Percentiles rank a stretch among this genome's conserved stretches.
Conservation (phyloP, 1,139 yeast species). For the Nakaseomyces glabratus region DNA sequence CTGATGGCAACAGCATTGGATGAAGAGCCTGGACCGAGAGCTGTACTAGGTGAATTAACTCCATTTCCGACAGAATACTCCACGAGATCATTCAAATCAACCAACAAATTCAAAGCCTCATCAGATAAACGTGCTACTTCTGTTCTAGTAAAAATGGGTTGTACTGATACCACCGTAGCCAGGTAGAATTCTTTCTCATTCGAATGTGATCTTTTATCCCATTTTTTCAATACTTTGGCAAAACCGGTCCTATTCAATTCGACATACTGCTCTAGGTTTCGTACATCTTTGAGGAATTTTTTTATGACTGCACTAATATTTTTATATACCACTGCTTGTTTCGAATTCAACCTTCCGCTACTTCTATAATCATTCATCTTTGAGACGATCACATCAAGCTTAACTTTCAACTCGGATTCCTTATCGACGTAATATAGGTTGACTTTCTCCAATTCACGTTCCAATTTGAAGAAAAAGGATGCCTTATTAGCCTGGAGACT, state of each 20-base stretch:
- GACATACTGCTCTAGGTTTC: conserved; percentile 82
- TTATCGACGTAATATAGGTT: conserved; percentile 82
- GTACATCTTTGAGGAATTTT: conserved; percentile 79
- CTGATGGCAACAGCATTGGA: conserved; percentile 19
- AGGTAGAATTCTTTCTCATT: conserved; percentile 88
- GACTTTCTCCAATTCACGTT: conserved; percentile 90
- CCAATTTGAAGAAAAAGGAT: conserved; percentile 83
- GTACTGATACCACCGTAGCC: conserved; percentile 88
- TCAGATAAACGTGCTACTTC: conserved; percentile 83
- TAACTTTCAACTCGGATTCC: conserved; percentile 73
- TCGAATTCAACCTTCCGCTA: conserved; percentile 40
- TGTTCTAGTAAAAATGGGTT: conserved; percentile 89
- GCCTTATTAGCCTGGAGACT: conserved; percentile 85
- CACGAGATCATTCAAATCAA: conserved; percentile 78
- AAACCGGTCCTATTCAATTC: conserved; percentile 93
- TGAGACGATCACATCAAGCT: conserved; percentile 65
- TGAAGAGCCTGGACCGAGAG: too few species aligned
- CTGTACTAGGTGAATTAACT: too few species aligned
- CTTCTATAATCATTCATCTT: conserved; percentile 54
- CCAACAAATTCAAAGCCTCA: conserved; percentile 41
- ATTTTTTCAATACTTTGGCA: conserved; percentile 86
- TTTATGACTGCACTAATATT: conserved; percentile 80
- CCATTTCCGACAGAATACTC: conserved; percentile 71
- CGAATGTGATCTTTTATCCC: conserved; percentile 95
- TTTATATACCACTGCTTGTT: conserved; percentile 49